Base-by-base conservation (phyloP, 176 grass and related monocot species). In the Raddia guianensis region DNA sequence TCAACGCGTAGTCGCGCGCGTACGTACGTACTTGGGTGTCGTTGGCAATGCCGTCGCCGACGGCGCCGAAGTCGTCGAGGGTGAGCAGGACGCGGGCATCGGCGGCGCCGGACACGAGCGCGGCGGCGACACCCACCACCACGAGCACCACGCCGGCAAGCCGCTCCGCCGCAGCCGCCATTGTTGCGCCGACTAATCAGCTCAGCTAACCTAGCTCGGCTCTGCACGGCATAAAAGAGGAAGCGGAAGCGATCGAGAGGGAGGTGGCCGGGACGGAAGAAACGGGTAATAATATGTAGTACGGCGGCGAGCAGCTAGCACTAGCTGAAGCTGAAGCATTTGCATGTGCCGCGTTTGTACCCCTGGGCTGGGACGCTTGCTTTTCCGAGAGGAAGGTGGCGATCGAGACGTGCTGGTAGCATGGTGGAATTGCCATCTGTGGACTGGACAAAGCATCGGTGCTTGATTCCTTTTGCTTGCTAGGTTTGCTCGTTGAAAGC, bases 61-160 rank as follows among this genome's bases (percentile, higher is more conserved):
- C 86, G 66, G 79, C 91, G 77, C 88, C 91, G 66, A 90, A 93
- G 47, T 90, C 88, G 77, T 90, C 79, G 21, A 90, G 63, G 18
- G 85, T 83, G 42, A 93, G 62, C 19, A 87, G 59, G 10, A 83
- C 71, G 40, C 87, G 83, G 6, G 80, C 72, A 11, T 75, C 85
- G 34, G 66, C 80, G 54, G 3, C 70, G 70, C 34, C 63, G 65
- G 66, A 63, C 52, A 77, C 1, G 55, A 27, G 6, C 9, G 49
- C 20, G 11, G 66, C 66, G 55, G 67, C 8, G 42, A 70, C 3
- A 40, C 18, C 70, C 11, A 54, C 3, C 60, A 66, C 1, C 74
- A 9, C 59, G 18, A 68, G 44, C 32, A 71, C 45, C 74, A 70
- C 2, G 35, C 37, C 58, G 13, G 3, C 12, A 1, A 3, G 14